Evolutionary conservation across 2,329 filamentous ascomycete species (phyloP), one percentile per base, ranked within the genome.

Genomic region (Colletotrichum salicis): DNA sequence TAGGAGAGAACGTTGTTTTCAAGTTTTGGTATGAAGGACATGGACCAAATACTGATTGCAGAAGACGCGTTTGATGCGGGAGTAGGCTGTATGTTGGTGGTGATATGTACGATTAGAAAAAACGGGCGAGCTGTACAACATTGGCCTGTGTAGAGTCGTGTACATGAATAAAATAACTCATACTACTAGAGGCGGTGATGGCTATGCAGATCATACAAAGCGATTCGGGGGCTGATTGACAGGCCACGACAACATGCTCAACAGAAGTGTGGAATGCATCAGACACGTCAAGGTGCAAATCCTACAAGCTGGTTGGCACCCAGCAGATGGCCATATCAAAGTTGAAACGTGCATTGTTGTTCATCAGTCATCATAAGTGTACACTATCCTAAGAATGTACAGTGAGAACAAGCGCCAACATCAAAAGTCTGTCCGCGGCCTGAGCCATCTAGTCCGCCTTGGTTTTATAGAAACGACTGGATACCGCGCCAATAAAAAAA

Each of bases 321-420:
- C 41, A 48, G 8, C 8, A 48, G 15, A 41, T 3, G 15, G 41
- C 8, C 19, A 22, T n/a, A 22, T 4, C 41, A 22, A 48, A 19
- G 41, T n/a, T 11, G 7, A 8, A 48, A 48, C 7, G 41, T 13
- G 11, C 22, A 56, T 52, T 12, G 29, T 15, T 33, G 37, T 35
- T 69, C 59, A 13, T 71, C 65, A 60, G 22, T 71, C 65, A 41
- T 71, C 27, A 60, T 69, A 48, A 55, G 51, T 60, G 59, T 71
- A 64, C 69, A 64, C 19, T 29, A 64, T 64, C 45, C 45, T 64
- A 64, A 69, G 54, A 64, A 69, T 71, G 45, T 69, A 64, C 59
- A 69, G 41, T 27, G 58, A 68, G 27, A 55, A 35, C 59, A 29
- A 69, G 64, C 65, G 59, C 65, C 65, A 45, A 27, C 11, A 24